phyloP scores from a whole-genome alignment of 139 green algal genomes.

The Coelastrella sp. region DNA sequence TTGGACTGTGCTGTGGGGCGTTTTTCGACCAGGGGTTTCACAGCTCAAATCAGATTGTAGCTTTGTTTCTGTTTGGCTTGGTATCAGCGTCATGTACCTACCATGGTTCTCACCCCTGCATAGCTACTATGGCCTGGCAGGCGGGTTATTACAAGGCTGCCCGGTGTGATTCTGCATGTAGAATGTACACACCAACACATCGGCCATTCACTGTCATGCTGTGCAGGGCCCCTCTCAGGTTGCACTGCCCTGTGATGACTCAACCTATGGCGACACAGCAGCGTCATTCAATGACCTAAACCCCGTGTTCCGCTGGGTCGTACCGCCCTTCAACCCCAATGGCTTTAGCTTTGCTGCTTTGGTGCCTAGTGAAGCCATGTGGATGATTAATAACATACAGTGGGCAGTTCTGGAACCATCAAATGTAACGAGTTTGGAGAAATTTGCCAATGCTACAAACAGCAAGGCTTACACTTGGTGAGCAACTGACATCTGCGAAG shows the following conservation, averaged over 20 bases:
- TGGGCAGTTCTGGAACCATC: neutral
- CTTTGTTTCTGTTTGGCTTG: too few relatives aligned
- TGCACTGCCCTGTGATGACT: neutral
- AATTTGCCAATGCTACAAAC: neutral
- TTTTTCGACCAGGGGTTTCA: too few relatives aligned
- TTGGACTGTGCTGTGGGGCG: too few relatives aligned
- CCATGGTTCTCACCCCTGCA: too few relatives aligned
- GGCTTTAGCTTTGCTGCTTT: slow-evolving; percentile 24
- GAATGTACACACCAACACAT: too few relatives aligned
- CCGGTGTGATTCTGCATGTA: too few relatives aligned
- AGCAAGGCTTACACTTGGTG: slow-evolving; percentile 1
- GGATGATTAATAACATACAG: neutral
- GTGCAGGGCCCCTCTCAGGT: slow-evolving; percentile 15
- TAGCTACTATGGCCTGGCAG: too few relatives aligned
- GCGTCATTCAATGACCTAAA: neutral
- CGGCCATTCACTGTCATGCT: too few relatives aligned
- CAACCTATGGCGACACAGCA: neutral
- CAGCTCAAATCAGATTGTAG: too few relatives aligned
- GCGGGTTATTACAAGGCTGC: too few relatives aligned
- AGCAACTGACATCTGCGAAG: neutral
- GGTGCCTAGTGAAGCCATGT: slow-evolving; percentile 11
- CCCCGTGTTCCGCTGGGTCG: neutral
- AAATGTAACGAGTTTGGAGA: neutral
- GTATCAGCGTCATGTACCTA: too few relatives aligned
- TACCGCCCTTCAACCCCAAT: neutral